A percentile compares a stretch with the other conserved stretches of the same genome.
These are phyloP conservation scores for Rhizophagus clarus DNA, from an alignment of 192 early-diverging fungal species.

Conservation along the genomic window DNA sequence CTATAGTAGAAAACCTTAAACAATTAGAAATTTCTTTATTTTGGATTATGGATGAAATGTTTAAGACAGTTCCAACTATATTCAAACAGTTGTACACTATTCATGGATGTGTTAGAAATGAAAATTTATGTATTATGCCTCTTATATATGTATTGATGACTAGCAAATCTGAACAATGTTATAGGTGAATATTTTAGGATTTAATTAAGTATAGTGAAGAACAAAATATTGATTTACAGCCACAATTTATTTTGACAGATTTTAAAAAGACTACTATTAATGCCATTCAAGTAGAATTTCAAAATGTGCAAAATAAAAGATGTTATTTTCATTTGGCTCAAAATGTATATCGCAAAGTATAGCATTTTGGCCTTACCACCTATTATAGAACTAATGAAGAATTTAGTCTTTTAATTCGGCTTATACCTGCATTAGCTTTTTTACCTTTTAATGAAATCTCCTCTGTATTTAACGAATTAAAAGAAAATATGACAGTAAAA, in stretches of 20 bases:
- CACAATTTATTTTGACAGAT: neutral
- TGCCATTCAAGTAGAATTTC: neutral
- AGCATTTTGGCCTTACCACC: neutral
- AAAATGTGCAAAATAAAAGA: neutral
- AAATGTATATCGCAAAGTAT: neutral
- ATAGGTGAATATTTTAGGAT: neutral
- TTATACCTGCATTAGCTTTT: neutral
- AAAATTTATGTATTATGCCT: neutral
- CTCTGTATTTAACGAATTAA: neutral
- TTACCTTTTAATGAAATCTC: neutral
- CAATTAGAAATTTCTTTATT: neutral
- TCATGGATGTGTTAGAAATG: neutral
- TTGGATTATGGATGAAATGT: no score
- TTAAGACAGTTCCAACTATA: no score
- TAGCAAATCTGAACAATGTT: neutral
- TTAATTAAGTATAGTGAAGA: no score
- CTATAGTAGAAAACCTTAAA: neutral
- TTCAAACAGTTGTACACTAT: slow-evolving; percentile 5
- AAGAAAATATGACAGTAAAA: neutral
- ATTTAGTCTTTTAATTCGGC: neutral
- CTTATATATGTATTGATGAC: neutral
- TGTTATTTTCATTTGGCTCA: neutral
- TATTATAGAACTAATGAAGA: neutral
- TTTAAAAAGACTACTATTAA: neutral
- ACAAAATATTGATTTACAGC: neutral